Evolutionary conservation across 495 filamentous ascomycete species (phyloP), one percentile per base, ranked within the genome.

Genomic region (Massariosphaeria phaeospora): DNA sequence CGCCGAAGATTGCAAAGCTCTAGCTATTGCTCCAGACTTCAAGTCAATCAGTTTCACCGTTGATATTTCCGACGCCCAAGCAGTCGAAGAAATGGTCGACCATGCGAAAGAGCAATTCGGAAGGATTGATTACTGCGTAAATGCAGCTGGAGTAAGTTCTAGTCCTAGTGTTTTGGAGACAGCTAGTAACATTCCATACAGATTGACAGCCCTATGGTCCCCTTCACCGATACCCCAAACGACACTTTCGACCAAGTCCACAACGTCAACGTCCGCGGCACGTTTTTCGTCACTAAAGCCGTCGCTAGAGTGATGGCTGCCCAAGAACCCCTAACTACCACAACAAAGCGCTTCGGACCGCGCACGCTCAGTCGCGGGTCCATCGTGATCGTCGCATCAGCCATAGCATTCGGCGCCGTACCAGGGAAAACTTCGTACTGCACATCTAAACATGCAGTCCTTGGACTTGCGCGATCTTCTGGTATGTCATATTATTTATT

Each of bases 141-240:
- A 59, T 21, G 15, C n/a, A 17, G 55, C 55, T 25, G 55, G 55
- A 15, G 55, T 58, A 30, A 34, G 55, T 58, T 17, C 9, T 12
- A 2, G 17, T 26, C 17, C 15, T 26, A 1, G 5, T 4, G 7
- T 3, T 10, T 35, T 17, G 10, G 4, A 8, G 8, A 7, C 18
- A 7, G 9, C 17, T 8, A n/a, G 8, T 33, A 33, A 33, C 30
- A 8, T 8, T 33, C 30, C 30, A 8, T 8, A n/a, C 8, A 8
- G 8, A n/a, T 8, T 33, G n/a, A 8, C 30, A 33, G n/a, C 8
- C 8, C 30, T 8, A 8, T 33, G 8, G 30, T n/a, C n/a, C 30
- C 30, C n/a, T 33, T 33, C 30, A 8, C 8, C n/a, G 30, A 33
- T 8, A 33, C 30, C n/a, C n/a, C 30, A 8, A n/a, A 6, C 5